Base-by-base conservation (phyloP, 192 early-diverging fungal species). In the Haplosporangium gracile region DNA sequence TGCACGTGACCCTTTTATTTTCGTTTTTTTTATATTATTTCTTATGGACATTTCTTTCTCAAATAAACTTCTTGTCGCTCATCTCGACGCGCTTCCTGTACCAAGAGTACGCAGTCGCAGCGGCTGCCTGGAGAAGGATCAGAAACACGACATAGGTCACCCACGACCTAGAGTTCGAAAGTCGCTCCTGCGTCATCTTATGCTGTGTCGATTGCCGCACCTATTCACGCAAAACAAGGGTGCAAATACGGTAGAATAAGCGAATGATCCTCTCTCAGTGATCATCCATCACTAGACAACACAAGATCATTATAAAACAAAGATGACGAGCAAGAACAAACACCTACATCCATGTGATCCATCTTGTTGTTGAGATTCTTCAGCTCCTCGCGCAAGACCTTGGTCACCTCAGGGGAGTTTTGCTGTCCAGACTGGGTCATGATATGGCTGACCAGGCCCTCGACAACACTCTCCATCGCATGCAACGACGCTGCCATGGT, bases 31-130 rank as follows among this genome's bases (percentile, higher is more conserved):
- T 71, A 40, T 18, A 36, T 18, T 32, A 11, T 71, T 71, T 32
- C 20, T 22, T 29, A 36, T 36, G 36, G 36, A 36, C 2, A 36
- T 36, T 29, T 51, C 24, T 24, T 49, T 45, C 26, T 26, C 36
- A 86, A 24, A 86, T 68, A 70, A 86, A 86, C 79, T 86, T 86
- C 70, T 86, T 86, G 39, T 86, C 75, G 39, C 51, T 86, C 75
- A 68, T 68, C 60, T 81, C 84, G 2, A 86, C 32, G 0, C 79
- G 78, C 79, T 81, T 86, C 84, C 78, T 86, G 72, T 86, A 86
- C 84, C 84, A 86, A 39, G 51, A 70, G 49, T 81, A 86, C 8
- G 47, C 79, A 36, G 71, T 38, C 34, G 77, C 24, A 1, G 68
- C 84, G 0, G 53, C 75, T 0, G 69, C 75, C 42, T 86, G 84